These are phyloP conservation scores for Aureobasidium lini DNA, from an alignment of 2,329 filamentous ascomycete genomes.

Conservation along the genomic window DNA sequence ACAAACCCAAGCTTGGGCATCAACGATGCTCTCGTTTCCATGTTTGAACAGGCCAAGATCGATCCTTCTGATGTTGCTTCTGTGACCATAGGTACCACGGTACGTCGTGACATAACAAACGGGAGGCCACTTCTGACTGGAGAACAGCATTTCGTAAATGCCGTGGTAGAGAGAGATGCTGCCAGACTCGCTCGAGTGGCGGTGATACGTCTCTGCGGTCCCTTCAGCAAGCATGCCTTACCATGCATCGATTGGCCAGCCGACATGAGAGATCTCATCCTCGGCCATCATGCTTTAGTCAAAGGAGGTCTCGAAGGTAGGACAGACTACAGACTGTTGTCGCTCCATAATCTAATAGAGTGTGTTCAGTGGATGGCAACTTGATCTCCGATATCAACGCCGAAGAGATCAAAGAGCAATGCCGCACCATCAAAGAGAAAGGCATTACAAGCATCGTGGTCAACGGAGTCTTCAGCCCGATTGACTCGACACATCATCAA, in stretches of 20 bases:
- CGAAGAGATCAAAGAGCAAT: slow-evolving; percentile 6
- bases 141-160: slow-evolving; percentile 9
- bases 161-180: slow-evolving; percentile 7
- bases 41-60: neutral
- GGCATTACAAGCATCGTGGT: slow-evolving; percentile 12
- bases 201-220: slow-evolving; percentile 23
- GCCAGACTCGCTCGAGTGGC: slow-evolving; percentile 8
- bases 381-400: slow-evolving; percentile 8
- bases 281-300: slow-evolving; percentile 35
- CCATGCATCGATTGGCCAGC: slow-evolving; percentile 45
- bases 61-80: neutral
- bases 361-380: slow-evolving; percentile 3
- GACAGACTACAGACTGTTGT: neutral
- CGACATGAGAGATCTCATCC: slow-evolving; percentile 38
- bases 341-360: neutral
- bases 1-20: slow-evolving; percentile 9
- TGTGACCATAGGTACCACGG: slow-evolving; percentile 9
- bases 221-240: slow-evolving; percentile 42
- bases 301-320: slow-evolving; percentile 18
- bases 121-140: neutral
- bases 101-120: neutral
- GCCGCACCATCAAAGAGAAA: neutral
- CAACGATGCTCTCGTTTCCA: slow-evolving; percentile 1
- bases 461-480: slow-evolving; percentile 12
- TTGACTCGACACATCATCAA: slow-evolving; percentile 8